Evolutionary conservation across 306 rosid genomes (phyloP).

Genomic region (Gleditsia sinensis): DNA sequence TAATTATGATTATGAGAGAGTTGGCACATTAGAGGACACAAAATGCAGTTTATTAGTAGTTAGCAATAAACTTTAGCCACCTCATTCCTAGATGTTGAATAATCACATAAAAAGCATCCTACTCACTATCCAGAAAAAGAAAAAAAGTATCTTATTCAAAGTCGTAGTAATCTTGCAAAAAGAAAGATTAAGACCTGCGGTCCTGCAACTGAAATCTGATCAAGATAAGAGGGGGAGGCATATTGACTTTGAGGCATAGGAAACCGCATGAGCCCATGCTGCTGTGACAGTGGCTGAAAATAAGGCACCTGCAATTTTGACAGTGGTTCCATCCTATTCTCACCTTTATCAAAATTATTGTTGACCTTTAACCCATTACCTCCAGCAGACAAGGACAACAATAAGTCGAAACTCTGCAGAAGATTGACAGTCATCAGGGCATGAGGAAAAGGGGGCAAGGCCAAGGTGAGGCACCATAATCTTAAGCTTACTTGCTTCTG

Average conservation of each 20-base stretch:
- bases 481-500: conserved; percentile 60
- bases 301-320: conserved; percentile 58
- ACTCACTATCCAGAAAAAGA: too few species aligned
- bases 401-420: conserved; percentile 65
- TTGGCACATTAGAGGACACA: conserved; percentile 5
- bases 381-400: conserved; percentile 59
- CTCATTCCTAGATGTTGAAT: conserved; percentile 18
- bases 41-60: conserved; percentile 1
- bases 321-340: conserved; percentile 44
- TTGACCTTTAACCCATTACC: conserved; percentile 47
- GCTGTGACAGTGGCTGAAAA: conserved; percentile 50
- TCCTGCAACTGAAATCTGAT: conserved; percentile 48
- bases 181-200: conserved; percentile 57
- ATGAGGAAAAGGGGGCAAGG: background rate
- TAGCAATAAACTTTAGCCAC: too few species aligned
- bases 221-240: conserved; percentile 48
- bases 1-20: too few species aligned
- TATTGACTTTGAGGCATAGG: conserved; percentile 48
- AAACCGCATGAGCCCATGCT: conserved; percentile 43
- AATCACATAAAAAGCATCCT: too few species aligned
- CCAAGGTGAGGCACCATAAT: conserved; percentile 19
- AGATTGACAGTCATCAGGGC: conserved; percentile 35
- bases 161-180: conserved; percentile 7
- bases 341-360: conserved; percentile 35
- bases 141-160: too few species aligned